phyloP scores from a whole-genome alignment of 306 rosid genomes.

The Morella rubra region DNA sequence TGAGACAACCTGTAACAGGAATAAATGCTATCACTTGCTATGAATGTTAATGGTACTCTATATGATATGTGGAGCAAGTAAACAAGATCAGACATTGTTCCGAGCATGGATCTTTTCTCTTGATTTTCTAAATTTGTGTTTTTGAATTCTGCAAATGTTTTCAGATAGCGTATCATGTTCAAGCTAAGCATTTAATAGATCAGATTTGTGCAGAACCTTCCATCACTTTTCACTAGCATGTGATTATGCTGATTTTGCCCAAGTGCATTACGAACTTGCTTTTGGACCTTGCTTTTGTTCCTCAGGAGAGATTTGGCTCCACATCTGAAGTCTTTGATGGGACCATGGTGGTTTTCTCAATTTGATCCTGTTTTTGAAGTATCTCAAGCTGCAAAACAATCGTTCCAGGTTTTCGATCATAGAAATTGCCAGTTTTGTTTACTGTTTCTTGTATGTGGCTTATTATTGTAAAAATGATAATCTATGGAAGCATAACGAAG shows the following conservation, averaged over 20 bases:
- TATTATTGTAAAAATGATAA: neutral
- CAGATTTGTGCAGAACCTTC: neutral
- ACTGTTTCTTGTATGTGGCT: neutral
- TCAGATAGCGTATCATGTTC: slow-evolving; percentile 3
- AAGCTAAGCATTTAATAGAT: slow-evolving; percentile 5
- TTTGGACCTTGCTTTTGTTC: slow-evolving; percentile 23
- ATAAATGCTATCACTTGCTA: neutral
- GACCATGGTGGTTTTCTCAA: slow-evolving; percentile 99
- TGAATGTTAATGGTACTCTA: neutral
- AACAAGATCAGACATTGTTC: neutral
- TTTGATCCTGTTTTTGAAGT: slow-evolving; percentile 92
- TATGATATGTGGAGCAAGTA: neutral
- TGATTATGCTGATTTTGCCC: neutral
- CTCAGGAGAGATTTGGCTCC: slow-evolving; percentile 94
- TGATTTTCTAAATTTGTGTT: neutral
- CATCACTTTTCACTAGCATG: neutral
- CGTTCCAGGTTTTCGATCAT: slow-evolving; percentile 67
- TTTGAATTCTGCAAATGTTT: neutral
- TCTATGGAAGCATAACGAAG: neutral
- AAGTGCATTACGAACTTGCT: slow-evolving; percentile 18
- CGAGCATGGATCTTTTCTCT: neutral
- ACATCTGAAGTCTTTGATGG: slow-evolving; percentile 88
- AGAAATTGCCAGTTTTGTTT: no score
- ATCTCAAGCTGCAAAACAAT: slow-evolving; percentile 85
- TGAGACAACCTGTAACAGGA: neutral